phyloP scores from a whole-genome alignment of 768 basidiomycete species.

The Mycena venus region DNA sequence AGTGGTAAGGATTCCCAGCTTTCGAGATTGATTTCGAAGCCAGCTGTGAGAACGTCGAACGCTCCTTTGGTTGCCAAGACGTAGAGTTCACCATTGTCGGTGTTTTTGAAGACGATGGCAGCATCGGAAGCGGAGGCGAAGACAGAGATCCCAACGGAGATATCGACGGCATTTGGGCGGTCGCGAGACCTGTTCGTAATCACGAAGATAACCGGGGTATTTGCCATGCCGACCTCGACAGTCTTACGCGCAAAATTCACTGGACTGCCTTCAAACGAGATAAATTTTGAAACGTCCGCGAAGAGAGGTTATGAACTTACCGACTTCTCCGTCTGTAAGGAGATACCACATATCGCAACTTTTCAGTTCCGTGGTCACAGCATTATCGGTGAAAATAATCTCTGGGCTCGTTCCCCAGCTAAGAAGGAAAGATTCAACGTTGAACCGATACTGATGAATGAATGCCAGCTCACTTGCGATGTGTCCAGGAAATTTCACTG shows the following conservation, averaged over 20 bases:
- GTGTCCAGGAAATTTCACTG: background rate
- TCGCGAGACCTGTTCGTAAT: slow-evolving; percentile 17
- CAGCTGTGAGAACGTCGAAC: slow-evolving; percentile 21
- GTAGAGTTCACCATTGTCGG: slow-evolving; percentile 12
- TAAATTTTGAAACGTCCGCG: too few species aligned
- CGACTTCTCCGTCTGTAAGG: slow-evolving; percentile 27
- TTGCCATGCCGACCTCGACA: slow-evolving; percentile 33
- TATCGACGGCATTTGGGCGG: slow-evolving; percentile 12
- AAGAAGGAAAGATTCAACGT: background rate
- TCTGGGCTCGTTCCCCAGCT: slow-evolving; percentile 32
- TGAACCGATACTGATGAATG: background rate
- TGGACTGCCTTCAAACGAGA: slow-evolving; percentile 21
- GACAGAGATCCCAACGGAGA: slow-evolving; percentile 30
- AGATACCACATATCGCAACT: slow-evolving; percentile 33
- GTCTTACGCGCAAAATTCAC: slow-evolving; percentile 27
- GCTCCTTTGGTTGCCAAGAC: slow-evolving; percentile 28
- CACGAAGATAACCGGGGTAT: slow-evolving; percentile 31
- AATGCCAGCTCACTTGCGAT: slow-evolving; percentile 24
- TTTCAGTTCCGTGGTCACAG: slow-evolving; percentile 25
- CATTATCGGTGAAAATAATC: slow-evolving; percentile 13
- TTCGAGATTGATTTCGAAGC: slow-evolving; percentile 26
- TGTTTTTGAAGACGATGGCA: slow-evolving; percentile 29
- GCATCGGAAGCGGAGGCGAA: slow-evolving; percentile 32
- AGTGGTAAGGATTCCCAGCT: slow-evolving; percentile 25
- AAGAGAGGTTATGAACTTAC: too few species aligned